These are phyloP conservation scores for Aquilaria sinensis DNA, from an alignment of 345 rosid species.

Conservation along the genomic window DNA sequence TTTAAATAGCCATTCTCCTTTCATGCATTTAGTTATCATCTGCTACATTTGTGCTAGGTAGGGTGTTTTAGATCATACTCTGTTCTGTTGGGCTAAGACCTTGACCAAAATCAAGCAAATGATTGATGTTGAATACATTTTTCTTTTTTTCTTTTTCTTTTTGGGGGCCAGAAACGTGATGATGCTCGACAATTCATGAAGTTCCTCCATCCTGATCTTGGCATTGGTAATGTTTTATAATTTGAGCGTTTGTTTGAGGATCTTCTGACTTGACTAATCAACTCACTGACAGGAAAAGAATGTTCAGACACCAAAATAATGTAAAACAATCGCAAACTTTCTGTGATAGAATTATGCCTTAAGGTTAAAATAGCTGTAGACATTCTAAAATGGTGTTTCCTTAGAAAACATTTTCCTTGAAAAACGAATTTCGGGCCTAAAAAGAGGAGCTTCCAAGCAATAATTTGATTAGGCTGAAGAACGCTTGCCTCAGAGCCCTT, in stretches of 20 bases:
- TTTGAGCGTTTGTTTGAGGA: background rate
- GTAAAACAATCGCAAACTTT: too few relatives aligned
- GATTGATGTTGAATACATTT: conserved; percentile 20
- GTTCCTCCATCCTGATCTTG: conserved; percentile 97
- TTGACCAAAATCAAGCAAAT: conserved; percentile 4
- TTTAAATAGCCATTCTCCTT: background rate
- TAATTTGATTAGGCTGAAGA: too few relatives aligned
- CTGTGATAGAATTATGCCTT: too few relatives aligned
- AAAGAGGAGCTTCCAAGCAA: too few relatives aligned
- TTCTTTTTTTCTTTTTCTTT: conserved; percentile 4
- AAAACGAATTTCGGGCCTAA: too few relatives aligned
- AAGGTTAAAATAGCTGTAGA: too few relatives aligned
- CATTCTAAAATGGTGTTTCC: conserved; percentile 2
- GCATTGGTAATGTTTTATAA: conserved; percentile 56
- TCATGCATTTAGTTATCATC: background rate
- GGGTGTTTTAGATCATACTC: background rate
- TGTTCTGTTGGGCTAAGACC: too few relatives aligned
- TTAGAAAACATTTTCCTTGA: conserved; percentile 6
- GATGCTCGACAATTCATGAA: conserved; percentile 97
- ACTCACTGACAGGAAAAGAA: too few relatives aligned
- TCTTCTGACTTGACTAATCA: background rate
- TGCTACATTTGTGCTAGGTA: background rate
- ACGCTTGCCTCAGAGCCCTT: too few relatives aligned
- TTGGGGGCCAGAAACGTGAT: conserved; percentile 64
- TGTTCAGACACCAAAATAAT: too few relatives aligned